A percentile compares a stretch with the other conserved stretches of the same genome.
Conservation (phyloP, 2,329 filamentous ascomycete genomes). For the Fusarium domesticum region DNA sequence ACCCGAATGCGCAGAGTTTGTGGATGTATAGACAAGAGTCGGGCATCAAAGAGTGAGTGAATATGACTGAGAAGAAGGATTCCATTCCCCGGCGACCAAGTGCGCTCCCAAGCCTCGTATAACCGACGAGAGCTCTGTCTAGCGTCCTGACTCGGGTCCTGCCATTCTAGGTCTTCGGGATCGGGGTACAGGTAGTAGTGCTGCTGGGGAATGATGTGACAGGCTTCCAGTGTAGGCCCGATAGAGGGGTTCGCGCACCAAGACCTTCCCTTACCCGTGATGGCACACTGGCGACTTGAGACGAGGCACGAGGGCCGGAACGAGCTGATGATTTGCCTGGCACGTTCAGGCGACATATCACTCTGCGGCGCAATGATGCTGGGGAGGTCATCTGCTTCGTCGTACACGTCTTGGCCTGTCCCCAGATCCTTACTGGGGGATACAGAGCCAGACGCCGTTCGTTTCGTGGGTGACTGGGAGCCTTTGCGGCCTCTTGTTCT, state of each 20-base stretch:
- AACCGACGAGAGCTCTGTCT: background rate
- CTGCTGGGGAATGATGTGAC: slow-evolving; percentile 21
- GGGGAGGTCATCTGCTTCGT: slow-evolving; percentile 4
- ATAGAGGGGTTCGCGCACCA: slow-evolving; percentile 9
- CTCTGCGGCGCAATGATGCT: too few relatives aligned
- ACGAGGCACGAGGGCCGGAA: slow-evolving; percentile 2
- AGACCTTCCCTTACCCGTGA: slow-evolving; percentile 17
- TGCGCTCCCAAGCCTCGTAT: slow-evolving; percentile 1
- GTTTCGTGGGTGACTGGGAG: slow-evolving; percentile 5
- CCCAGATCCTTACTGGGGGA: background rate
- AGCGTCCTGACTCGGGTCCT: background rate
- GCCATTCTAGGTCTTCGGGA: background rate
- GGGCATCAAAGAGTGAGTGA: slow-evolving; percentile 18
- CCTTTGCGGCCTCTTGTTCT: background rate
- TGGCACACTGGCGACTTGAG: slow-evolving; percentile 8
- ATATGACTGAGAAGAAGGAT: slow-evolving; percentile 20
- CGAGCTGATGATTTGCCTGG: background rate
- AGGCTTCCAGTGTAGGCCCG: slow-evolving; percentile 19
- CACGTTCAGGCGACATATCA: slow-evolving; percentile 2
- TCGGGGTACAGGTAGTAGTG: slow-evolving; percentile 20
- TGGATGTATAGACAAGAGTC: slow-evolving; percentile 26
- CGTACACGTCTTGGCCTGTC: slow-evolving; percentile 1
- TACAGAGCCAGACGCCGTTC: slow-evolving; percentile 3
- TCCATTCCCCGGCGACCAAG: slow-evolving; percentile 9
- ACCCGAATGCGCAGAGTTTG: slow-evolving; percentile 14